phyloP scores from a whole-genome alignment of 1,139 yeast species.

The Waltiozyma sp. region DNA sequence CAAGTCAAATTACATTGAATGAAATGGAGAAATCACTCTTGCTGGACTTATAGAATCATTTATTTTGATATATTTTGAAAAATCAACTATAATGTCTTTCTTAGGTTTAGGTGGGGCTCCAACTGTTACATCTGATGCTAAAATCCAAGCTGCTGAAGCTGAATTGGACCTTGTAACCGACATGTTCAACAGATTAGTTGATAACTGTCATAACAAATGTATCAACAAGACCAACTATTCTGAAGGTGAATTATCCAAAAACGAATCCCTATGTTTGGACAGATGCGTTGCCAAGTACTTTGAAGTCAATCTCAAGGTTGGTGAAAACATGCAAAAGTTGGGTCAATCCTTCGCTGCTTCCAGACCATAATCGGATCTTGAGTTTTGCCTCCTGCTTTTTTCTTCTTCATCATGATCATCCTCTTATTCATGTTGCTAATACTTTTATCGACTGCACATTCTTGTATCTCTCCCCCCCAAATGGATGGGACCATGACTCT shows the following conservation, averaged over 20 bases:
- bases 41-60: too few species aligned
- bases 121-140: constrained; percentile 62
- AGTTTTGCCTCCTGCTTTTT: too few species aligned
- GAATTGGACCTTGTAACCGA: constrained; percentile 95
- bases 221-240: constrained; percentile 44
- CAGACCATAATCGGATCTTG: constrained; percentile 11
- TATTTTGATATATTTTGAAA: too few species aligned
- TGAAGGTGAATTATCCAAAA: constrained; percentile 73
- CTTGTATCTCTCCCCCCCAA: background rate
- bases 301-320: constrained; percentile 92
- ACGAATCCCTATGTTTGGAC: constrained; percentile 86
- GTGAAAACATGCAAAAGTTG: constrained; percentile 76
- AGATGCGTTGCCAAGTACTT: constrained; percentile 97
- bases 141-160: constrained; percentile 74
- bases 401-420: too few species aligned
- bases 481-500: background rate
- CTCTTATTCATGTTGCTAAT: background rate
- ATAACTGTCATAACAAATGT: constrained; percentile 87
- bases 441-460: background rate
- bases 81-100: constrained; percentile 39
- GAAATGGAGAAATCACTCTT: too few species aligned
- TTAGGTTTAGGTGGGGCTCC: constrained; percentile 82
- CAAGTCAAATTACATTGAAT: background rate
- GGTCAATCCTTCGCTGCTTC: constrained; percentile 38
- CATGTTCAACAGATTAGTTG: constrained; percentile 81